phyloP scores from a whole-genome alignment of 2,329 filamentous ascomycete species.

The Aspergillus eucalypticola region DNA sequence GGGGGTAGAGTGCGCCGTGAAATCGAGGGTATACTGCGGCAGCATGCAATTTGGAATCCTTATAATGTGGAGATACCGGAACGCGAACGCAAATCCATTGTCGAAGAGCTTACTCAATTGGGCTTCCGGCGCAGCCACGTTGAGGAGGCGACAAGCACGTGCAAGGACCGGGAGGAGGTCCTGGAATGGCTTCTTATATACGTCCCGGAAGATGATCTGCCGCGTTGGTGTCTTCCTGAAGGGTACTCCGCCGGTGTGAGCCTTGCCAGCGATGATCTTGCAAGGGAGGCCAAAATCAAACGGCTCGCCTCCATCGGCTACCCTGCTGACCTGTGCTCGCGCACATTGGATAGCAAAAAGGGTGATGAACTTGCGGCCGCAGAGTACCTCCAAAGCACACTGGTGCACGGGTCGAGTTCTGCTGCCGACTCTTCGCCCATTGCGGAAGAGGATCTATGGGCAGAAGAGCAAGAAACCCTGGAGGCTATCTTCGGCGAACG shows the following conservation, averaged over 20 bases:
- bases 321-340: constrained; percentile 77
- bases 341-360: constrained; percentile 68
- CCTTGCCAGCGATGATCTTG: constrained; percentile 78
- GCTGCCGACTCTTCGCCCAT: constrained; percentile 18
- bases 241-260: constrained; percentile 88
- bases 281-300: constrained; percentile 78
- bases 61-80: constrained; percentile 67
- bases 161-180: constrained; percentile 88
- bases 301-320: constrained; percentile 82
- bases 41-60: constrained; percentile 83
- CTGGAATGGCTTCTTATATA: constrained; percentile 96
- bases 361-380: constrained; percentile 77
- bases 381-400: constrained; percentile 71
- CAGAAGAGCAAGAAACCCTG: constrained; percentile 79
- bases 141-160: constrained; percentile 81
- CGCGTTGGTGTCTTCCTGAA: constrained; percentile 86
- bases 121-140: constrained; percentile 89
- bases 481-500: constrained; percentile 82
- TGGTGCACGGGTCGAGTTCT: constrained; percentile 53
- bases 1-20: constrained; percentile 75
- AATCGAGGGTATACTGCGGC: constrained; percentile 76
- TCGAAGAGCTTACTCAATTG: constrained; percentile 73
- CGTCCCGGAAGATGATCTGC: constrained; percentile 95
- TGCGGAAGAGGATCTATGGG: constrained; percentile 64
- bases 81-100: constrained; percentile 58